Conservation (phyloP, 306 rosid genomes). For the Rosa lucieae region DNA sequence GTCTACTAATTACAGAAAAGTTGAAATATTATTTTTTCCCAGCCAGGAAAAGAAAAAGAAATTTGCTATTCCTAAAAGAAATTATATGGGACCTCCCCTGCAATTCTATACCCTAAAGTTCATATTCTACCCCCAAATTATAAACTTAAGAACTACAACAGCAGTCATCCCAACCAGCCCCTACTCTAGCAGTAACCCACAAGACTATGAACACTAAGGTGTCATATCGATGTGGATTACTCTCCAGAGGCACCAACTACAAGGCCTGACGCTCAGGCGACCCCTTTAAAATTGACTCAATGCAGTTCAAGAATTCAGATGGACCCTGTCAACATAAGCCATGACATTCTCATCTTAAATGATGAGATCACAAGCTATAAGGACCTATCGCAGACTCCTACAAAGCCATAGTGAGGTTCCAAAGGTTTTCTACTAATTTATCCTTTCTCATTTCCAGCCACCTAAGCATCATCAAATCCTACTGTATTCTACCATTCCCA, state of each 20-base stretch:
- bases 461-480: background rate
- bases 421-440: background rate
- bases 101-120: background rate
- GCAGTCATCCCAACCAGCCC: background rate
- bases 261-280: background rate
- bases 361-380: background rate
- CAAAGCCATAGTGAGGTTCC: background rate
- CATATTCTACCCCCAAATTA: background rate
- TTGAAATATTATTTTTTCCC: background rate
- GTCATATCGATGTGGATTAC: background rate
- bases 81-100: background rate
- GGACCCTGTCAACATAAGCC: background rate
- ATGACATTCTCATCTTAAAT: no score
- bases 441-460: background rate
- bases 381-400: background rate
- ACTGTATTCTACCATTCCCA: background rate
- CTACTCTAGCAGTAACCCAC: background rate
- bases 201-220: background rate
- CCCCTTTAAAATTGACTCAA: background rate
- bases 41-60: background rate
- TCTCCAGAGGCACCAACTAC: background rate
- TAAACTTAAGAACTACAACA: background rate
- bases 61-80: background rate
- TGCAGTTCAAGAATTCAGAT: background rate
- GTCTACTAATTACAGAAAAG: background rate